Evolutionary conservation across 371 early-diverging fungal species (phyloP).

Genomic region (Apophysomyces sp.): DNA sequence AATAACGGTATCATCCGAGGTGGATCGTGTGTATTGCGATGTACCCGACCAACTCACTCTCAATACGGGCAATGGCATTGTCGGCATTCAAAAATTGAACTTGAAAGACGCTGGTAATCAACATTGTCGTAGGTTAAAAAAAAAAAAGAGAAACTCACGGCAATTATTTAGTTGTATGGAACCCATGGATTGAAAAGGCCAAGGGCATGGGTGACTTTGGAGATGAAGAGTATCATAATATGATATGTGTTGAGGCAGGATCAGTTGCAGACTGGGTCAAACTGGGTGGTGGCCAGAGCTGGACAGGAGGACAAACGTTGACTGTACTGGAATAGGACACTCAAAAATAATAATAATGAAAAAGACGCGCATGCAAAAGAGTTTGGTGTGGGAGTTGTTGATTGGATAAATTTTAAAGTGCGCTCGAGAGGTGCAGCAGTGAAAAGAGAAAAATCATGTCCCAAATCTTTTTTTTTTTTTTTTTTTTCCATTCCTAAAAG

Average conservation of each 20-base stretch:
- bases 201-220: constrained; percentile 87
- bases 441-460: not conserved
- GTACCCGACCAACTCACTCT: constrained; percentile 58
- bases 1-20: constrained; percentile 62
- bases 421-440: not conserved
- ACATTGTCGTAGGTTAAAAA: not conserved
- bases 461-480: constrained; percentile 8
- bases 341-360: not conserved
- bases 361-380: not conserved
- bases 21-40: constrained; percentile 76
- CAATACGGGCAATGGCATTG: constrained; percentile 41
- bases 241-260: constrained; percentile 92
- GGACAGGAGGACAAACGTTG: constrained; percentile 78
- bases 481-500: not conserved
- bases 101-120: constrained; percentile 71
- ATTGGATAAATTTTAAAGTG: not conserved
- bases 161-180: constrained; percentile 84
- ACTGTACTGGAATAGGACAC: constrained; percentile 33
- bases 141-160: not conserved
- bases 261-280: constrained; percentile 73
- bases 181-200: constrained; percentile 93
- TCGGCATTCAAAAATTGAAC: constrained; percentile 54
- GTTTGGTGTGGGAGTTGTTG: constrained; percentile 1
- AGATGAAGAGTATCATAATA: constrained; percentile 76
- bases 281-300: constrained; percentile 64